A percentile compares a stretch with the other conserved stretches of the same genome.
These are phyloP conservation scores for Euclidium syriacum DNA, from an alignment of 345 rosid species.

Conservation along the genomic window DNA sequence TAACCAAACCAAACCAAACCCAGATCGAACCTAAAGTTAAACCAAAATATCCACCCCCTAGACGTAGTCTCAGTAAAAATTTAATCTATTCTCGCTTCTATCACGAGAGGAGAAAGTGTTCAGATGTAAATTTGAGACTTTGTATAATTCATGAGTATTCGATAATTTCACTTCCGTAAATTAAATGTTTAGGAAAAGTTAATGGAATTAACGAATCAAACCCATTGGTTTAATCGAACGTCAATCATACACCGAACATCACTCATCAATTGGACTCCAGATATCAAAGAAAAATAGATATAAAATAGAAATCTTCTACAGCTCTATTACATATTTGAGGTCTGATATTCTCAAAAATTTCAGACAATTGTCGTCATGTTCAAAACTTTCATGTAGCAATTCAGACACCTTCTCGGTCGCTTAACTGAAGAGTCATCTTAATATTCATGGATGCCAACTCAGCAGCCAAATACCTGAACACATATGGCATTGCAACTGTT, in stretches of 20 bases:
- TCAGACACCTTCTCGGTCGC: conserved; percentile 43
- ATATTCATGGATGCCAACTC: conserved; percentile 96
- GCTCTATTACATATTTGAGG: background rate
- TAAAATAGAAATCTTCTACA: no score
- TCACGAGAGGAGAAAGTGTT: no score
- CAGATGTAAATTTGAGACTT: background rate
- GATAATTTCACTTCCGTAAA: no score
- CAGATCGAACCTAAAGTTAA: no score
- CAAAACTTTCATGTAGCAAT: background rate
- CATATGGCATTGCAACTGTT: conserved; percentile 91
- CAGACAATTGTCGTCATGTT: background rate
- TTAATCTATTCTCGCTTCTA: no score
- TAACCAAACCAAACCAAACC: no score
- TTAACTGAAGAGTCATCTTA: conserved; percentile 60
- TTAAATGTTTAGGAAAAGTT: background rate
- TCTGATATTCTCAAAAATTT: conserved; percentile 1
- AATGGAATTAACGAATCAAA: background rate
- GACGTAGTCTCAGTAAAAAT: no score
- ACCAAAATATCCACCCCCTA: no score
- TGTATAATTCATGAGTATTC: conserved; percentile 7
- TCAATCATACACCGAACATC: background rate
- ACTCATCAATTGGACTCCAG: no score
- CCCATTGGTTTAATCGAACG: background rate
- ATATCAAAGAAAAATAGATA: no score
- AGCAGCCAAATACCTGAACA: conserved; percentile 83